Base-by-base conservation (phyloP, 1,139 yeast genomes). In the Geotrichum klebahnii region DNA sequence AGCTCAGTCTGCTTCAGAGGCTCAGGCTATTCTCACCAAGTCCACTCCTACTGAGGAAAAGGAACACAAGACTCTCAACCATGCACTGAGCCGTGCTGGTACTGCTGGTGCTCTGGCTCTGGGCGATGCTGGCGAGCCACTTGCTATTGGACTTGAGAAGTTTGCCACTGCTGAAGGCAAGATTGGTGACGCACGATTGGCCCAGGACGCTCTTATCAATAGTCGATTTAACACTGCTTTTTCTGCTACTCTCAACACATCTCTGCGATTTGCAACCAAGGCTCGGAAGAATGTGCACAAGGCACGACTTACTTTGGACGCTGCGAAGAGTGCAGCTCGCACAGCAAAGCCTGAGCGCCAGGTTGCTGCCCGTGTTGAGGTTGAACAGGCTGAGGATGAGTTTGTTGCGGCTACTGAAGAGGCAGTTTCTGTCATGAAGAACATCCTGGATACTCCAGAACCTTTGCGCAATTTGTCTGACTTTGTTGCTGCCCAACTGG, bases 361-460 rank as follows among this genome's bases (percentile, higher is more conserved):
- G 62, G 86, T 88, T 5, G 81, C 81, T 52, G 78, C 86, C 56
- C 76, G 92, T 59, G 84, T 82, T 46, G 79, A 81, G 56, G 82
- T 87, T 77, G 96, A 88, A 67, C 80, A 82, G 57, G 82, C 90
- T 40, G 96, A 88, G 69, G 96, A 88, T 62, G 94, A 85, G 61
- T 87, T 88, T 67, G 95, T 94, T 42, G 87, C 86, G 58, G 85
- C 92, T 19, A 90, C 89, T 33, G 96, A 88, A 69, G 95, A 85
- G 64, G 95, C 96, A 31, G 88, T 86, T 49, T 75, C 81, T 46
- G 80, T 85, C 55, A 83, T 88, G 92, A 87, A 83, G 71, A 82
- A 83, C 64, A 90, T 85, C 23, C 79, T 87, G 60, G 83, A 82
- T 55, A 77, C 82, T 54, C 82, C 92, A 34, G 79, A 81, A 60